Evolutionary conservation across 805 yeast species (phyloP).

Genomic region (Saccharomycopsis schoenii): DNA sequence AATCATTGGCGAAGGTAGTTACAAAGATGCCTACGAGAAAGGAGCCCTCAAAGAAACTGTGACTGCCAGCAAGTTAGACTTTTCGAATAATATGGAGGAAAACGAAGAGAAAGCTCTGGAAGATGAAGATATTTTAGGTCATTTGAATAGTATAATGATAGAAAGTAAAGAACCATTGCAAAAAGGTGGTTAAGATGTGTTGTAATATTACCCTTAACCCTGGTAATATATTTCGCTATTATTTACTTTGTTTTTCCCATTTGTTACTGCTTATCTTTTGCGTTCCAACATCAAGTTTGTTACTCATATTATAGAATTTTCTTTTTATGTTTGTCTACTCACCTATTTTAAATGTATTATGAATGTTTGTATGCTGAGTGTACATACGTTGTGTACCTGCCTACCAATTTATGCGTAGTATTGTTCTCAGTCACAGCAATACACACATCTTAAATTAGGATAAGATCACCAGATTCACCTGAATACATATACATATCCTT

Average conservation of each 20-base stretch:
- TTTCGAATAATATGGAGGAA: no score
- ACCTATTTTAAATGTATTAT: not conserved
- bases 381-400: not conserved
- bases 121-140: slow-evolving; percentile 26
- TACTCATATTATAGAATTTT: no score
- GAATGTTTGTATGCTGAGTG: no score
- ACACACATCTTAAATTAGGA: not conserved
- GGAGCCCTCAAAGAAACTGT: slow-evolving; percentile 16
- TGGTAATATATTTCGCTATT: not conserved
- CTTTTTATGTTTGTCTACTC: not conserved
- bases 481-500: not conserved
- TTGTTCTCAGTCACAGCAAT: not conserved
- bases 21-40: slow-evolving; percentile 26
- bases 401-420: no score
- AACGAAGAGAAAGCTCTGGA: slow-evolving; percentile 7
- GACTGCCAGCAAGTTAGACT: not conserved
- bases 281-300: no score
- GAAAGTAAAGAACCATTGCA: slow-evolving; percentile 39
- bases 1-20: no score
- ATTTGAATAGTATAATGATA: slow-evolving; percentile 35
- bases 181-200: slow-evolving; percentile 29
- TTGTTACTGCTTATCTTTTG: not conserved
- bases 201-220: not conserved
- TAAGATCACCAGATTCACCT: not conserved
- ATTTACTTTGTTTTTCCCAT: not conserved